A percentile compares a stretch with the other conserved stretches of the same genome.
Conservation (phyloP, 129 eudicot species). For the Centaurea solstitialis region DNA sequence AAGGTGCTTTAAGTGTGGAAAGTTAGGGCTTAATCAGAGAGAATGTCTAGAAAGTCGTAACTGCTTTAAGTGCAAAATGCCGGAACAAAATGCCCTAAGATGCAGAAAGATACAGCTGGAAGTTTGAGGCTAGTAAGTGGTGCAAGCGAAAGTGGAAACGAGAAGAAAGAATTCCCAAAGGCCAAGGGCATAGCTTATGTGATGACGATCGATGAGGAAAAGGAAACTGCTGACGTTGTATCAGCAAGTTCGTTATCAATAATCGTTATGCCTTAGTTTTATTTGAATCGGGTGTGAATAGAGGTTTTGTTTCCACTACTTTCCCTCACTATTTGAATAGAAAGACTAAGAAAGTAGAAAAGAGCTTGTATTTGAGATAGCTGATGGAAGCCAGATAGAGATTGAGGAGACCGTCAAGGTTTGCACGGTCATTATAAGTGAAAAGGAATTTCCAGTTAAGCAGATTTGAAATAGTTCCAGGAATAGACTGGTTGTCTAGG, state of each 20-base stretch:
- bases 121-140: background rate
- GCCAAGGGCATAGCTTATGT: too few relatives aligned
- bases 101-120: too few relatives aligned
- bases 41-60: too few relatives aligned
- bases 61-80: too few relatives aligned
- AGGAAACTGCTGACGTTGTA: background rate
- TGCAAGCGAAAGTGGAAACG: background rate
- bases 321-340: background rate
- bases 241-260: background rate
- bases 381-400: background rate
- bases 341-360: background rate
- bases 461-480: background rate
- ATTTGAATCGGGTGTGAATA: background rate
- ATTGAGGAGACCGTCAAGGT: background rate
- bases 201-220: background rate
- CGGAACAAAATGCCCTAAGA: too few relatives aligned
- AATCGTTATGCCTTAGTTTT: background rate
- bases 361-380: background rate
- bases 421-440: background rate
- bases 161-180: background rate
- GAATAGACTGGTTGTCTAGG: background rate
- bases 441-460: background rate
- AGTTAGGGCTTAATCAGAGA: too few relatives aligned
- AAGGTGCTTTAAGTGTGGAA: too few relatives aligned
- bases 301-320: background rate